Base-by-base conservation (phyloP, 192 early-diverging fungal genomes). In the Spizellomyces punctatus region DNA sequence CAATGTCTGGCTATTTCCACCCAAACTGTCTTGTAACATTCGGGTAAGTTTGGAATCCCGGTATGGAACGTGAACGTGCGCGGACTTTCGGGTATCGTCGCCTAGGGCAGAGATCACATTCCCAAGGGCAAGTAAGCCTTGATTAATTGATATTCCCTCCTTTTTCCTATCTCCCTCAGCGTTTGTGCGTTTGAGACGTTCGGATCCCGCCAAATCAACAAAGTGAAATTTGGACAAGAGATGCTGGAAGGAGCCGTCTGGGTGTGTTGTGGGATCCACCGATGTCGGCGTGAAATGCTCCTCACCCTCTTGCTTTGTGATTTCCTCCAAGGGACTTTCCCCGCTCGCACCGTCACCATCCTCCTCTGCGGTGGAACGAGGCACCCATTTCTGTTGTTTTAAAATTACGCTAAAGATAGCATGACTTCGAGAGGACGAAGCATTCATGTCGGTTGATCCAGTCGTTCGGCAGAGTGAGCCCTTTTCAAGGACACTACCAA, bases 31-130 rank as follows among this genome's bases (percentile, higher is more conserved):
- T 78, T 98, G 96, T 59, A 99, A 86, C 84, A 99, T 83, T 36
- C 73, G 85, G 0, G 98, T 99, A 12, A 99, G 83, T 77, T 99
- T 99, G 17, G 92, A 94, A 76, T 99, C 96, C 58, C 98, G 90
- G 71, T 98, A 99, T 0, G 98, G 98, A 27, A 99, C 87, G n/a
- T n/a, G 98, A 27, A 99, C 27, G 69, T 98, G 95, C 6, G 83
- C 83, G 36, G 73, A 47, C 12, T 61, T 56, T 16, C 80, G 71
- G 42, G 59, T 61, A 64, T 84, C 86, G 73, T 96, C 96, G 22
- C 94, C 95, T 12, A 99, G 82, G 0, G 96, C 96, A n/a, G 92
- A 94, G 59, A 99, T 99, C 27, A 98, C 96, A 77, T 98, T 99
- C 66, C 96, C 98, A 41, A 99, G 88, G 6, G 96, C 95, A 61